Evolutionary conservation across 148 eudicot genomes (phyloP), one percentile per base, ranked within the genome.

Genomic region (Rhododendron simsii): DNA sequence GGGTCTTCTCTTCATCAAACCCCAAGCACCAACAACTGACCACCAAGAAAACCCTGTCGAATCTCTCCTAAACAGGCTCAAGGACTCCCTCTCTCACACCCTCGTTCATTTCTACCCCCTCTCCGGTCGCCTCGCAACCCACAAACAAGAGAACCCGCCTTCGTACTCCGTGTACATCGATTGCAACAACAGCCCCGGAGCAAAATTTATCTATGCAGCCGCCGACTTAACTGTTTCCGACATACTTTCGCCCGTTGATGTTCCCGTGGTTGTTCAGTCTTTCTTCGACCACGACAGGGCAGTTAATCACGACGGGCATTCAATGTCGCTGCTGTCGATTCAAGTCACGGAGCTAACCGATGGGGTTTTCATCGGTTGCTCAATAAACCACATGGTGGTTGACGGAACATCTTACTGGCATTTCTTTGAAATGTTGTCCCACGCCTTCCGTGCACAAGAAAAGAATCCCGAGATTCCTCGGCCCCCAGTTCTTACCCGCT

Each of bases 281-380:
- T 88, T 88, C 41, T 88, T 84, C 1, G 88, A 88, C 28, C 90
- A 88, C 28, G 78, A 86, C 55, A 79, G 65, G 7, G 88, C 87
- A 1, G 39, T 86, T 2, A 81, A 86, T 53, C 88, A 89, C 28
- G 88, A 89, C 7, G 90, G 89, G 14, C 90, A 87, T n/a, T 53
- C 45, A 1, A 5, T 65, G 67, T 81, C 90, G 0, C 65, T 89
- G 81, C n/a, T 89, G 30, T 39, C 89, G 1, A 37, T 89, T 75
- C 88, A 86, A 77, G 87, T 89, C 9, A 89, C 89, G 3, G 89
- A 89, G 81, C 83, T 89, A 2, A 78, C 77, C 5, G 90, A 89
- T 41, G 89, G 89, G 1, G 45, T 89, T 3, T 89, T 87, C 83
- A 84, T 89, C 20, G 90, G 90, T 5, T 84, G 83, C 2, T 89